These are phyloP conservation scores for Avicennia marina DNA, from an alignment of 257 asterid genomes.

Conservation along the genomic window DNA sequence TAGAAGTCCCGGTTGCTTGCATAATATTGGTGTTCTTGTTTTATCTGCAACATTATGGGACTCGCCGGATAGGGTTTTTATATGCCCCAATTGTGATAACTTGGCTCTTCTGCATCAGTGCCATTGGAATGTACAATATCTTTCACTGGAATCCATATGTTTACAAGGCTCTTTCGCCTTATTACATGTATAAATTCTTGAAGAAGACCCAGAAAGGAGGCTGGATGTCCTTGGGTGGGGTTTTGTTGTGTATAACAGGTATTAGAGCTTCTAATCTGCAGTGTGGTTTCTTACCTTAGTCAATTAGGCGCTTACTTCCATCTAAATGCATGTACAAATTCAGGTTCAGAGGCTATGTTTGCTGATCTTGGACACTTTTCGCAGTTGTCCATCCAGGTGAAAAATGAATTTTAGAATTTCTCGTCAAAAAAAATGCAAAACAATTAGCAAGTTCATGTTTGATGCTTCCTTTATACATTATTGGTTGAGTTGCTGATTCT, in stretches of 20 bases:
- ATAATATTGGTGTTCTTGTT: conserved; percentile 69
- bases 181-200: conserved; percentile 94
- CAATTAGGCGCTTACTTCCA: not conserved
- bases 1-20: conserved; percentile 89
- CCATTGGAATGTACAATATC: conserved; percentile 87
- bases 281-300: not conserved
- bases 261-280: conserved; percentile 18
- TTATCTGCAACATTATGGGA: conserved; percentile 90
- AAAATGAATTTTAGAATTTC: conserved; percentile 1
- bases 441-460: too few relatives aligned
- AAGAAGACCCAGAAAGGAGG: conserved; percentile 79
- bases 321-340: not conserved
- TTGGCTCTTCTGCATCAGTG: conserved; percentile 95
- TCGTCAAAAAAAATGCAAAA: too few relatives aligned
- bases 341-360: conserved; percentile 95
- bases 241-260: conserved; percentile 69
- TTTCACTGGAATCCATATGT: conserved; percentile 80
- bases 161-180: conserved; percentile 88
- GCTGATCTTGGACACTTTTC: conserved; percentile 98
- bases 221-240: conserved; percentile 98
- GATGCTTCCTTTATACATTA: too few relatives aligned
- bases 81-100: conserved; percentile 85
- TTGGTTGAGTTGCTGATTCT: not conserved
- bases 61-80: conserved; percentile 80
- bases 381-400: conserved; percentile 89